Base-by-base conservation (phyloP, 2,329 filamentous ascomycete genomes). In the Xylogone sp. region DNA sequence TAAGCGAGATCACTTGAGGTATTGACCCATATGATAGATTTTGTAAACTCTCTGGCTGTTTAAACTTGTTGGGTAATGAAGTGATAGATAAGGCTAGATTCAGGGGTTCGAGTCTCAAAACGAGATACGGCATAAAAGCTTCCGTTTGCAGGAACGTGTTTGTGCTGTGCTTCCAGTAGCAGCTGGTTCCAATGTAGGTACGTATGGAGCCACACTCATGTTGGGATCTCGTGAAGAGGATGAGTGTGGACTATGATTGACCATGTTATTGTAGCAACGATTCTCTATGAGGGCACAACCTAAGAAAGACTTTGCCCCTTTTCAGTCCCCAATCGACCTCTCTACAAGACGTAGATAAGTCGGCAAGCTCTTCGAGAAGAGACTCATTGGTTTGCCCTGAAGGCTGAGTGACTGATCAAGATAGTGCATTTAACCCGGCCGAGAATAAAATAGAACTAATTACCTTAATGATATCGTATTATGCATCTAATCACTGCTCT, bases 231-330 rank as follows among this genome's bases (percentile, higher is more conserved):
- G 55, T 65, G 64, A 72, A 71, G 73, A 73, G 67, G 68, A 73
- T 66, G 67, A 72, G 70, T 68, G 71, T 75, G 75, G 76, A 78
- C 75, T 78, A 78, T 78, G 75, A 77, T 72, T 72, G 74, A 73
- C 74, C 73, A 55, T 43, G 60, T 75, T 69, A 53, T 50, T 77
- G 63, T 78, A 65, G 75, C 75, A 77, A 71, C 68, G 60, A 59
- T 60, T 68, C 68, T 70, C 65, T 65, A 58, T 62, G 58, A 56
- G 62, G 64, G 60, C 27, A 65, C 63, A 62, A 63, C 53, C 59
- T 66, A 65, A 56, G 61, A 57, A 53, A 10, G 54, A 55, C 45
- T 45, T 52, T 49, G 50, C 55, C 59, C 57, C 60, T 66, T 74
- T 71, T 69, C 67, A 67, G 62, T 61, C 65, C 65, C 65, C 72